phyloP scores from a whole-genome alignment of 495 filamentous ascomycete species.

The Mycothermus thermophilus region DNA sequence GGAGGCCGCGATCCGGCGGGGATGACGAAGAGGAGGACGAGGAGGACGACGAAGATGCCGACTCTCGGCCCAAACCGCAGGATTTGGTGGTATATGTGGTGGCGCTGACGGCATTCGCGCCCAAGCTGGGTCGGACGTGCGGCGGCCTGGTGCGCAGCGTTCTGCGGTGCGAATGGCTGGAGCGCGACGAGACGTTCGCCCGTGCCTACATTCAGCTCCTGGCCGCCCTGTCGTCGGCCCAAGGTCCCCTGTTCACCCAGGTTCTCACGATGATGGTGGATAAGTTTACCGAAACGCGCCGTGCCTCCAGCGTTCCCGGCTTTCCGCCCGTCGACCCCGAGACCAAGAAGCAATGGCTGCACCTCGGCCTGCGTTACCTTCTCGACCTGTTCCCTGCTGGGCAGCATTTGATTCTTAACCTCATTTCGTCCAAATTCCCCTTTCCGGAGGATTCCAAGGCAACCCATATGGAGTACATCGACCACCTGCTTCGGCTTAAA shows the following conservation, averaged over 20 bases:
- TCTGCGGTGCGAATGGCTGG: conserved; percentile 68
- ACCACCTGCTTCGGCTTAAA: conserved; percentile 61
- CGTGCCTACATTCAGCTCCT: conserved; percentile 68
- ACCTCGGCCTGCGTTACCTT: conserved; percentile 61
- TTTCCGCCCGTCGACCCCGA: conserved; percentile 43
- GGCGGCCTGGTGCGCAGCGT: conserved; percentile 59
- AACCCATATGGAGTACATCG: conserved; percentile 60
- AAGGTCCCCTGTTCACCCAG: conserved; percentile 39
- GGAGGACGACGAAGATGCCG: conserved; percentile 10
- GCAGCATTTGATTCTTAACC: conserved; percentile 45
- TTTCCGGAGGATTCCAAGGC: conserved; percentile 56
- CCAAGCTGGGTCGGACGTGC: conserved; percentile 56
- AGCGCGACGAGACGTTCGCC: conserved; percentile 66
- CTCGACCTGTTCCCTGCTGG: conserved; percentile 66
- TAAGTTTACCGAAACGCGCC: conserved; percentile 45
- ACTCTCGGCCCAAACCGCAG: conserved; percentile 19
- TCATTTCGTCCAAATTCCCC: conserved; percentile 57
- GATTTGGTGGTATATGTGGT: conserved; percentile 60
- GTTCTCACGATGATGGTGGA: conserved; percentile 69
- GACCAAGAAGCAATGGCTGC: conserved; percentile 52
- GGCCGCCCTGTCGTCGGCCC: conserved; percentile 65
- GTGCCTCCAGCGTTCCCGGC: conserved; percentile 43
- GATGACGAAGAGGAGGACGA: conserved; percentile 25
- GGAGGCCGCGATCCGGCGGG: conserved; percentile 18
- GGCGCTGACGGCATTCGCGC: conserved; percentile 60